phyloP scores from a whole-genome alignment of 164 flowering plant genomes.

The Dillenia suffruticosa region DNA sequence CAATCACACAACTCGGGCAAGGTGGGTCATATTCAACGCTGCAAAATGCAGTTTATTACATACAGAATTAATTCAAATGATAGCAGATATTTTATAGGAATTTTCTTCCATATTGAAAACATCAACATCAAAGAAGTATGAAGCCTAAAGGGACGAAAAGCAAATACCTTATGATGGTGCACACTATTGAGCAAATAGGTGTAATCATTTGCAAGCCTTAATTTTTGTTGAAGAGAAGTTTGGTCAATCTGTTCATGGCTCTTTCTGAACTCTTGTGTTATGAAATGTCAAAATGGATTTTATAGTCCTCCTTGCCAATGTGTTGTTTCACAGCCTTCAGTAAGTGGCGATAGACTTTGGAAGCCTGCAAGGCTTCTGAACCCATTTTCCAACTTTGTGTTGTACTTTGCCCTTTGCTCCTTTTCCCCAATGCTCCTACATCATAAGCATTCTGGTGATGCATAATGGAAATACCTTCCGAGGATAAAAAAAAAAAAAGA shows the following conservation, averaged over 20 bases:
- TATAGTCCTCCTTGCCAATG: conserved; percentile 61
- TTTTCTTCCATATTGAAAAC: no score
- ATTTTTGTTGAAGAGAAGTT: conserved; percentile 34
- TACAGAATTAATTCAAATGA: no score
- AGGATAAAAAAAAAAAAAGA: no score
- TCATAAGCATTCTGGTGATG: no score
- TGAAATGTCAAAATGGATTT: conserved; percentile 63
- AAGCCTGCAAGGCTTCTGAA: conserved; percentile 36
- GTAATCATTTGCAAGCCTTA: conserved; percentile 70
- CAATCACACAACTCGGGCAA: no score
- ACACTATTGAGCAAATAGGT: conserved; percentile 68
- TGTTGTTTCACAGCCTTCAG: conserved; percentile 65
- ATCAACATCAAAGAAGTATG: no score
- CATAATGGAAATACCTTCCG: no score
- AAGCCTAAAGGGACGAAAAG: not conserved
- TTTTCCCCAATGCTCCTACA: no score
- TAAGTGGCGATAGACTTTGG: conserved; percentile 47
- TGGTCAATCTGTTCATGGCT: conserved; percentile 20
- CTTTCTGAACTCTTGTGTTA: conserved; percentile 63
- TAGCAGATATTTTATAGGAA: no score
- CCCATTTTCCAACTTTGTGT: conserved; percentile 22
- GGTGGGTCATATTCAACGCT: no score
- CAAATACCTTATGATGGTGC: conserved; percentile 80
- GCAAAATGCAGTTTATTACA: no score
- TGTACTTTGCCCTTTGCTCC: no score